Conservation (phyloP, 139 green algal species). For the Axilococcus clingmanii region DNA sequence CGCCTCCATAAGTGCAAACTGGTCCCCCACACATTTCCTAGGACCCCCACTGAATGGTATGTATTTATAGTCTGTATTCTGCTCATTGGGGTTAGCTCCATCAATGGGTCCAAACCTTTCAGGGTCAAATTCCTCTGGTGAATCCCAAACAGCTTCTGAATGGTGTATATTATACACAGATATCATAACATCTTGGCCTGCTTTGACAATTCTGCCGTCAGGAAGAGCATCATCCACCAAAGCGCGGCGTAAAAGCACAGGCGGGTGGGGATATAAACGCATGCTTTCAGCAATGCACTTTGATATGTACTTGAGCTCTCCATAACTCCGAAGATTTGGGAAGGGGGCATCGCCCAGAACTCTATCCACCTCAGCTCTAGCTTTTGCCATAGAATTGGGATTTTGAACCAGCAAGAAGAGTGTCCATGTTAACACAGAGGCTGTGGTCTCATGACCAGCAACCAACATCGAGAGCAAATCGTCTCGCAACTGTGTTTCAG, state of each 20-base stretch:
- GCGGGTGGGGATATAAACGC: slow-evolving; percentile 97
- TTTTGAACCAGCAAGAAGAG: slow-evolving; percentile 85
- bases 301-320: slow-evolving; percentile 75
- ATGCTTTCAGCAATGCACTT: slow-evolving; percentile 95
- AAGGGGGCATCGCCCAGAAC: slow-evolving; percentile 55
- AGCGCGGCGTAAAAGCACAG: slow-evolving; percentile 81
- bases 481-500: slow-evolving; percentile 77
- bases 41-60: slow-evolving; percentile 77
- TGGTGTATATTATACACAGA: slow-evolving; percentile 97
- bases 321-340: slow-evolving; percentile 59
- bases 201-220: slow-evolving; percentile 45
- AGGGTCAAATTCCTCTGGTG: slow-evolving; percentile 77
- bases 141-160: slow-evolving; percentile 57
- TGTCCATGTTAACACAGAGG: slow-evolving; percentile 93
- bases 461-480: slow-evolving; percentile 99
- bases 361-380: slow-evolving; percentile 78
- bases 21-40: slow-evolving; percentile 94
- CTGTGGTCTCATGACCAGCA: slow-evolving; percentile 98
- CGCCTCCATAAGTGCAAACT: slow-evolving; percentile 95
- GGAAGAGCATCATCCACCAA: slow-evolving; percentile 75
- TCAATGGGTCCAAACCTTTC: slow-evolving; percentile 88
- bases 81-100: slow-evolving; percentile 80
- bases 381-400: slow-evolving; percentile 70
- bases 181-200: slow-evolving; percentile 95
- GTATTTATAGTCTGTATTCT: slow-evolving; percentile 92